These are phyloP conservation scores for Handroanthus guayacan DNA, from an alignment of 257 asterid genomes.

Conservation along the genomic window DNA sequence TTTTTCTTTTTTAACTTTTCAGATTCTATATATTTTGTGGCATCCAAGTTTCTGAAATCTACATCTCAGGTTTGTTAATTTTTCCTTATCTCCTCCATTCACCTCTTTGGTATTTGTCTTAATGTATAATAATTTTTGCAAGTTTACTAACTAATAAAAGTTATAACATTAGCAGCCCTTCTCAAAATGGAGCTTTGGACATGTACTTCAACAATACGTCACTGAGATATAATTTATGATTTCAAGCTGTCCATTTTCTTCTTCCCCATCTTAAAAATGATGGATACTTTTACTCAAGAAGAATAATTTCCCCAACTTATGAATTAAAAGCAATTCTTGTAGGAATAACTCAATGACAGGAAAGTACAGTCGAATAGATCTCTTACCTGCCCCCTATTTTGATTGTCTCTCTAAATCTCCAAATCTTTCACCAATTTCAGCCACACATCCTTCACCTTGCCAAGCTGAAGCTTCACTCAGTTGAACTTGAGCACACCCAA, in stretches of 20 bases:
- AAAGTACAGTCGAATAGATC: slow-evolving; percentile 16
- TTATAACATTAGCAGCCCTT: too few species aligned
- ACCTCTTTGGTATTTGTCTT: neutral
- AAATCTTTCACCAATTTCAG: slow-evolving; percentile 92
- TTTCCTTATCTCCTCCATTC: slow-evolving; percentile 32
- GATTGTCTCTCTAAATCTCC: slow-evolving; percentile 93
- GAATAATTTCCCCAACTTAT: neutral
- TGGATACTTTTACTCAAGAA: neutral
- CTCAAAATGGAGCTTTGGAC: neutral
- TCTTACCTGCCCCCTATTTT: slow-evolving; percentile 87
- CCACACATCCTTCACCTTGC: slow-evolving; percentile 97
- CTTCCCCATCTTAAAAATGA: slow-evolving; percentile 13
- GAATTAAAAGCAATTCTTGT: slow-evolving; percentile 8
- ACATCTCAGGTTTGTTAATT: slow-evolving; percentile 83
- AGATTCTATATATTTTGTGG: slow-evolving; percentile 91
- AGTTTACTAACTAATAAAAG: too few species aligned
- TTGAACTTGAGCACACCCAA: slow-evolving; percentile 84
- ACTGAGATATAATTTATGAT: slow-evolving; percentile 4
- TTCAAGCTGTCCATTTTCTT: slow-evolving; percentile 18
- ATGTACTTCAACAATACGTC: slow-evolving; percentile 9
- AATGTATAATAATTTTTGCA: neutral
- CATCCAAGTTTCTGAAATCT: slow-evolving; percentile 89
- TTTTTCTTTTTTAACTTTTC: slow-evolving; percentile 28
- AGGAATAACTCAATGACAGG: neutral
- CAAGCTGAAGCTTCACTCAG: slow-evolving; percentile 83